phyloP scores from a whole-genome alignment of 129 eudicot genomes.

The Mikania micrantha region DNA sequence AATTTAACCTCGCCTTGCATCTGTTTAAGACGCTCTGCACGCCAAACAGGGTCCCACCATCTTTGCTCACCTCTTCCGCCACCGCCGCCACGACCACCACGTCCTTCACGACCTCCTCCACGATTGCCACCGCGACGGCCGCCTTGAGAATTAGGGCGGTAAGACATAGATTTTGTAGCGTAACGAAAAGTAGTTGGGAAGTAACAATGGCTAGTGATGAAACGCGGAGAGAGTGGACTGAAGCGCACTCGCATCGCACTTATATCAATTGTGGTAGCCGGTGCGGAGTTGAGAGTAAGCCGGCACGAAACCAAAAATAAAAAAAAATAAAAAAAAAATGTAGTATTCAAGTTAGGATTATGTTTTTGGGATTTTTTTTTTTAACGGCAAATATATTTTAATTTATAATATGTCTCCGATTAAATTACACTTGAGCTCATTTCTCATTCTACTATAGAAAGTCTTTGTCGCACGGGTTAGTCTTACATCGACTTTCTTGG shows the following conservation, averaged over 20 bases:
- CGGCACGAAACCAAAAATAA: background rate
- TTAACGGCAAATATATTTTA: too few species aligned
- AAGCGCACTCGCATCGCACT: conserved; percentile 26
- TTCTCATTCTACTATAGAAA: too few species aligned
- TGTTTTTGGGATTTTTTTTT: too few species aligned
- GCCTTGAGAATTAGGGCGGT: conserved; percentile 74
- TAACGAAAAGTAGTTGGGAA: conserved; percentile 14
- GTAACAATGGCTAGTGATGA: conserved; percentile 15
- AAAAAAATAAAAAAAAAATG: background rate
- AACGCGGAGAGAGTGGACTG: conserved; percentile 29
- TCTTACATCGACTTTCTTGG: too few species aligned
- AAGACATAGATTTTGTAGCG: conserved; percentile 45
- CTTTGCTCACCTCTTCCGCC: conserved; percentile 82
- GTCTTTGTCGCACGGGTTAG: too few species aligned
- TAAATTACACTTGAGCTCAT: too few species aligned
- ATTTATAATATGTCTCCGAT: too few species aligned
- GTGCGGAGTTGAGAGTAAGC: background rate
- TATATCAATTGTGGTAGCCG: conserved; percentile 9
- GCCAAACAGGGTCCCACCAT: conserved; percentile 99
- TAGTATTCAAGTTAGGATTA: too few species aligned
- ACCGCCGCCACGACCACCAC: conserved; percentile 45
- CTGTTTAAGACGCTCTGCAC: conserved; percentile 78
- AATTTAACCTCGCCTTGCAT: conserved; percentile 56
- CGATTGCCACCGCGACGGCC: conserved; percentile 73
- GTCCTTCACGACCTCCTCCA: conserved; percentile 29